Conservation (phyloP, 306 rosid genomes). For the Pueraria montana region DNA sequence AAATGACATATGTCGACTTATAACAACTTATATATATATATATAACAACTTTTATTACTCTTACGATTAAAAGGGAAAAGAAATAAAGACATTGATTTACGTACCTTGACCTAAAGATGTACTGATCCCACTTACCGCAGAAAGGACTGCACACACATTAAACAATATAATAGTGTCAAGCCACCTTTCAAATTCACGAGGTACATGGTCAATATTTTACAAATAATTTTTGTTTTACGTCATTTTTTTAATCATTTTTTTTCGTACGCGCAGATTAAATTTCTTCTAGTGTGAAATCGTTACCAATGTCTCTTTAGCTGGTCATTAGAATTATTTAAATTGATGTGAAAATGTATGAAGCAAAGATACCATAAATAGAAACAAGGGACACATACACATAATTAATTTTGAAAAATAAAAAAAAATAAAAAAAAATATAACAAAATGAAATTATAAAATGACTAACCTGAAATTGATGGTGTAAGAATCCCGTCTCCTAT, state of each 20-base stretch:
- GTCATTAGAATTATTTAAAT: neutral
- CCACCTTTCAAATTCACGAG: neutral
- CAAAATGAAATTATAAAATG: neutral
- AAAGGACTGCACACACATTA: slow-evolving; percentile 63
- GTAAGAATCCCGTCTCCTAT: slow-evolving; percentile 91
- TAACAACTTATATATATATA: neutral
- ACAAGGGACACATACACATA: neutral
- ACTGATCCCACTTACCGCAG: slow-evolving; percentile 84
- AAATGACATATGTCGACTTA: neutral
- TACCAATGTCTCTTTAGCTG: too few relatives aligned
- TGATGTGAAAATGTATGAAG: neutral
- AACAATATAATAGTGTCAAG: neutral
- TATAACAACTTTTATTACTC: too few relatives aligned
- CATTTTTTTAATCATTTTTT: too few relatives aligned
- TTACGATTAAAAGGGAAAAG: neutral
- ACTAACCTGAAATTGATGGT: slow-evolving; percentile 81
- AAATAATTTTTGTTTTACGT: too few relatives aligned
- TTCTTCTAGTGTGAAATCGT: too few relatives aligned
- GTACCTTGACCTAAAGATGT: slow-evolving; percentile 68
- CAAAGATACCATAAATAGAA: neutral
- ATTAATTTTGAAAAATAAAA: neutral
- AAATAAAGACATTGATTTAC: neutral
- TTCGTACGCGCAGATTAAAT: too few relatives aligned
- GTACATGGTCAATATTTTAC: too few relatives aligned
- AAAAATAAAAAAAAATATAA: neutral